Conservation (phyloP, 2,329 filamentous ascomycete species). For the Fusarium chaquense region DNA sequence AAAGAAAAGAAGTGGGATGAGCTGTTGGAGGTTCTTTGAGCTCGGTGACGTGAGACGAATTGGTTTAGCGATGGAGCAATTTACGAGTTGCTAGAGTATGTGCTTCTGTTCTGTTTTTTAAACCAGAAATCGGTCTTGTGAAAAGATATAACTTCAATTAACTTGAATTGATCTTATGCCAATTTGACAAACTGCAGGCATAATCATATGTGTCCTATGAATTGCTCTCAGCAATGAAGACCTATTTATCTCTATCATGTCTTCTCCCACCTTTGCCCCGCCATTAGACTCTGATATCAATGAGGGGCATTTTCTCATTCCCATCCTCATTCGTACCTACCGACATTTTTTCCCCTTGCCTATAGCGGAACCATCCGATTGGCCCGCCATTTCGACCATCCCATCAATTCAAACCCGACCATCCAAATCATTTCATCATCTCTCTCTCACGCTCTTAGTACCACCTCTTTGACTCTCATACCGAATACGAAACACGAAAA, state of each 20-base stretch:
- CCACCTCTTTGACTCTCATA: neutral
- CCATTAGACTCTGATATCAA: conserved; percentile 33
- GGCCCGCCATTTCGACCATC: conserved; percentile 27
- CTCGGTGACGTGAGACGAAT: conserved; percentile 12
- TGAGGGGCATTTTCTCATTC: conserved; percentile 37
- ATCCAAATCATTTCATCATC: conserved; percentile 20
- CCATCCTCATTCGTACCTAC: neutral
- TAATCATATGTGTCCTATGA: neutral
- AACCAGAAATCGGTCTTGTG: neutral
- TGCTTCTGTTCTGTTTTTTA: neutral
- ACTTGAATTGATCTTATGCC: neutral
- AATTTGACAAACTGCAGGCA: too few species aligned
- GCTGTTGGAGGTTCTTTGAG: conserved; percentile 1
- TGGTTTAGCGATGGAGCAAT: conserved; percentile 15
- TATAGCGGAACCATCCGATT: conserved; percentile 30
- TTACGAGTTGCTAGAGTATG: neutral
- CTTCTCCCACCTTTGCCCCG: conserved; percentile 23
- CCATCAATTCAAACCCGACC: conserved; percentile 17
- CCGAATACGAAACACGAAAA: conserved; percentile 26
- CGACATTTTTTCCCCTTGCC: conserved; percentile 35
- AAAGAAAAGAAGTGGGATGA: conserved; percentile 34
- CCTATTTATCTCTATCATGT: neutral
- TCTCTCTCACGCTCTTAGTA: neutral
- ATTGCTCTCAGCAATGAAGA: neutral
- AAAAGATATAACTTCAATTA: neutral